Percentiles rank a stretch among this genome's conserved stretches.
phyloP scores from a whole-genome alignment of 768 basidiomycete species.

The Termitomyces sp. region DNA sequence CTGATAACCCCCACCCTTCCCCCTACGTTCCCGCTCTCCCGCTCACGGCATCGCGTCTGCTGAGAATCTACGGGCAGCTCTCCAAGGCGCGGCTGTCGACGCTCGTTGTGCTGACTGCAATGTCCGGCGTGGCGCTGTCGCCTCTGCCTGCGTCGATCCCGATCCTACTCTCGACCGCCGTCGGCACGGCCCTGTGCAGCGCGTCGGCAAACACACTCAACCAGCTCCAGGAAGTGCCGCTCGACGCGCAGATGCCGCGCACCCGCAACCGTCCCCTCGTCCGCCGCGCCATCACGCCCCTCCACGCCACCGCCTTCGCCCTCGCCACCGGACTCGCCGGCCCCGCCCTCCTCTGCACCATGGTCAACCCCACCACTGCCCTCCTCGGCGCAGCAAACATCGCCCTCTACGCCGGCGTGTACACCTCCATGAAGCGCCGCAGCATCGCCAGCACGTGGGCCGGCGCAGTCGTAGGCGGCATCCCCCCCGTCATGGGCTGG shows the following conservation, averaged over 20 bases:
- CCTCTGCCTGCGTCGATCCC: slow-evolving; percentile 83
- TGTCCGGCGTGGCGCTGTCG: slow-evolving; percentile 90
- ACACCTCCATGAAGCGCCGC: slow-evolving; percentile 89
- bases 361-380: slow-evolving; percentile 86
- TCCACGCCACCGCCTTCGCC: slow-evolving; percentile 83
- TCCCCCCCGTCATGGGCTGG: slow-evolving; percentile 99
- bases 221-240: slow-evolving; percentile 90
- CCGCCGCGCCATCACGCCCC: slow-evolving; percentile 72
- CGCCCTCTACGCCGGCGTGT: slow-evolving; percentile 82
- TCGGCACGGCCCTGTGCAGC: slow-evolving; percentile 87
- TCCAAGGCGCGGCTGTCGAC: slow-evolving; percentile 81
- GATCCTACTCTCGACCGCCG: slow-evolving; percentile 77
- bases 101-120: slow-evolving; percentile 82
- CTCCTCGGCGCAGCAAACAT: slow-evolving; percentile 80
- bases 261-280: slow-evolving; percentile 87
- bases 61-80: slow-evolving; percentile 72
- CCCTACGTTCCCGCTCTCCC: too few relatives aligned
- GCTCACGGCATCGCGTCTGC: slow-evolving; percentile 42
- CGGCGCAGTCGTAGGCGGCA: slow-evolving; percentile 84
- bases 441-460: slow-evolving; percentile 89
- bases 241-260: slow-evolving; percentile 94
- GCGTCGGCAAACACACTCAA: slow-evolving; percentile 94
- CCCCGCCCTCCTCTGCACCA: slow-evolving; percentile 67
- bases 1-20: too few relatives aligned
- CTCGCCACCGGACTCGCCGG: slow-evolving; percentile 72